Base-by-base conservation (phyloP, 495 filamentous ascomycete genomes). In the Wilcoxina mikolae region DNA sequence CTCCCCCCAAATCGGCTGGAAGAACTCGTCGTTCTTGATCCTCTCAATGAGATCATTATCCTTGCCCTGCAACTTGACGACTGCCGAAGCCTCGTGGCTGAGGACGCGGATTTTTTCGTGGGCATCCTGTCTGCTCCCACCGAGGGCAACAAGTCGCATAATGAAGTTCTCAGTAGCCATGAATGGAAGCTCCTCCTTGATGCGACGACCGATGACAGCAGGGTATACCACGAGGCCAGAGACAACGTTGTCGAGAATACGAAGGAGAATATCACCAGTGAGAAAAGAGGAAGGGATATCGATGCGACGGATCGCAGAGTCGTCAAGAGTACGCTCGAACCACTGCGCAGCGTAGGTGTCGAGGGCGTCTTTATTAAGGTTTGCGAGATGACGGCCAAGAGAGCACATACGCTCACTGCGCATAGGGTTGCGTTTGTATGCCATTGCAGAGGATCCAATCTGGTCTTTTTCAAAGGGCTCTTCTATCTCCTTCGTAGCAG, bases 361-460 rank as follows among this genome's bases (percentile, higher is more conserved):
- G 27, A 81, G 68, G 53, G 79, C 80, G 60, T 84, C 77, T 59
- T 78, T 78, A 44, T 78, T 77, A 35, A 84, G 71, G 62, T 80
- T 83, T 20, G 68, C 65, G 45, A 89, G 75, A 58, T 83, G 72
- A 29, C 85, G 79, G 31, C 83, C 83, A 10, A 98, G 78, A 18
- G 76, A 76, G 69, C 77, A 86, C 54, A 94, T 78, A 58, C 89
- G 77, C 71, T 98, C 91, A 38, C 74, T 84, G 39, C 89, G 81
- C 85, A 94, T 94, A 15, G 84, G 84, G 69, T 94, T 94, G 46
- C 83, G 74, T 72, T 95, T 95, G 72, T 91, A 96, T 7, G 87
- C 87, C 85, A 84, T 80, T 3, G 75, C 74, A 26, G 64, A 69
- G 7, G 61, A 67, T 29, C 79, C 81, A 35, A 86, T 85, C 61